phyloP scores from a whole-genome alignment of 192 early-diverging fungal genomes.

The Bifiguratus adelaidae region DNA sequence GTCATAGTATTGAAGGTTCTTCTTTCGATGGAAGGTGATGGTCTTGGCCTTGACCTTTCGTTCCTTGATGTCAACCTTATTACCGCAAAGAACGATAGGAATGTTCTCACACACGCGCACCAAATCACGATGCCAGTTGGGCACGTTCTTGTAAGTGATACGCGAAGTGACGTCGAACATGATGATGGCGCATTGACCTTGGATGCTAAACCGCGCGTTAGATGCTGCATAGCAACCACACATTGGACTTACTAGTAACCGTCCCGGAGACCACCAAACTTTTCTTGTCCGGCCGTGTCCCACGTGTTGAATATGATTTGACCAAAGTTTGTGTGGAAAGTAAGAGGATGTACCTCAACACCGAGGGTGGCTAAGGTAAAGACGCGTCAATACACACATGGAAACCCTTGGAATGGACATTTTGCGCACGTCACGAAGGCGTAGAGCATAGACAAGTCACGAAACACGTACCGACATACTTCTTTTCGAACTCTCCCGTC shows the following conservation, averaged over 20 bases:
- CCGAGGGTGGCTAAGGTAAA: conserved; percentile 82
- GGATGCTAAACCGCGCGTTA: conserved; percentile 49
- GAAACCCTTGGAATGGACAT: neutral
- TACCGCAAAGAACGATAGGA: conserved; percentile 99
- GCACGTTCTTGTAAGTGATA: conserved; percentile 99
- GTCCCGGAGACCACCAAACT: conserved; percentile 99
- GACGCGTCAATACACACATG: neutral
- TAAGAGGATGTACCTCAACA: conserved; percentile 97
- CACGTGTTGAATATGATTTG: conserved; percentile 97
- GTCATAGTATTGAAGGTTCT: conserved; percentile 99
- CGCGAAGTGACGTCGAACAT: conserved; percentile 99
- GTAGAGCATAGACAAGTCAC: neutral
- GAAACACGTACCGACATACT: conserved; percentile 81
- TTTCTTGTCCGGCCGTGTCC: conserved; percentile 99
- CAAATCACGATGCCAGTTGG: conserved; percentile 99
- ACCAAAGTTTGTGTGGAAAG: conserved; percentile 97
- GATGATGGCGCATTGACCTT: conserved; percentile 99
- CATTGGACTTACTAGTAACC: conserved; percentile 81
- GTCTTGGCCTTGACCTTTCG: conserved; percentile 99
- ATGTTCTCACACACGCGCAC: conserved; percentile 99
- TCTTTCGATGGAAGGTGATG: conserved; percentile 99
- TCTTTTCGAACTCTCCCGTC: conserved; percentile 99
- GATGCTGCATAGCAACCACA: neutral
- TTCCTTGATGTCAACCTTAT: conserved; percentile 99
- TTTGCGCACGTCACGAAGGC: neutral